Evolutionary conservation across 768 basidiomycete genomes (phyloP), one percentile per base, ranked within the genome.

Genomic region (Naganishia onofrii): DNA sequence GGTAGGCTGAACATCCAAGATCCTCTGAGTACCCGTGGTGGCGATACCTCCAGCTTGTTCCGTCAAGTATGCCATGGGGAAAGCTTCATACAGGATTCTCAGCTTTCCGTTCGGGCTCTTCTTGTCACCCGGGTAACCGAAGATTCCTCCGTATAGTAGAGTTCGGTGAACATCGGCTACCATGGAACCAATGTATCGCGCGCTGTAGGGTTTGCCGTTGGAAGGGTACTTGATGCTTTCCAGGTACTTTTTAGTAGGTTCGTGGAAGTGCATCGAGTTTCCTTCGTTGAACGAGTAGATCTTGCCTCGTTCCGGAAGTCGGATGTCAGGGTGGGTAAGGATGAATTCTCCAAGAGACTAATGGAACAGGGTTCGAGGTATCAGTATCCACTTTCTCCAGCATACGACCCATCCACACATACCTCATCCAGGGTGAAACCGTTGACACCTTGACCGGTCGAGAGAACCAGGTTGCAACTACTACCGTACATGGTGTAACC

Each of bases 211-310:
- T 66, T 71, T 73, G 48, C 66, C 66, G 69, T 76, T 75, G 31
- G 70, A 66, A 28, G 81, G 81, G 78, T 71, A 80, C 72, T 82
- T 82, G 79, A 82, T 80, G n/a, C 57, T 63, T 79, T 96, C 95
- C 12, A 95, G 94, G 76, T 84, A 93, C 38, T 87, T 88, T 58
- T 86, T 81, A 54, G 86, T 79, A 0, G 95, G 94, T 80, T 86
- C 93, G 82, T 99, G 95, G 86, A 96, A 98, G 83, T 94, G 94
- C 86, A 92, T 85, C 36, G 93, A 87, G 84, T 99, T 99, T 71
- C 96, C 96, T 83, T 99, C 96, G 81, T 99, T 99, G 86, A 98
- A 95, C 3, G 94, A 97, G 84, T 99, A 99, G 78, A 99, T 99
- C 84, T 98, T 98, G 74, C 96, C 96, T 60, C 96, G 89, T 12